Percentiles rank a stretch among this genome's conserved stretches.
These are phyloP conservation scores for Dactylellina leptospora DNA, from an alignment of 2,329 filamentous ascomycete genomes.

Conservation along the genomic window DNA sequence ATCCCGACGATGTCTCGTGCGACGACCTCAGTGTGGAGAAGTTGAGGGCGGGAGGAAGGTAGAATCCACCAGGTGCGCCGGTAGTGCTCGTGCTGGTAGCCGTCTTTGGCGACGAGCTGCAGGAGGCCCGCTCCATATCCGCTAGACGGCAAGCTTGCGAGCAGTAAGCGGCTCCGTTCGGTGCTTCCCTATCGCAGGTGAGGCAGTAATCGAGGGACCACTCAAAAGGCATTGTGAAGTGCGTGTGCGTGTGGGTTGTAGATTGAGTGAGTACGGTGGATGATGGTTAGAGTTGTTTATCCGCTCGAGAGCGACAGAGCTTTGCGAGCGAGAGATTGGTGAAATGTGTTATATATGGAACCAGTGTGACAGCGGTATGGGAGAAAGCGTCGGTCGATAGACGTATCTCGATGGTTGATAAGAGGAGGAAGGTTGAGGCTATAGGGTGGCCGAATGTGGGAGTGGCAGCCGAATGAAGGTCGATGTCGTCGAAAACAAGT, in stretches of 20 bases:
- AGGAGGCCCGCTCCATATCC: constrained; percentile 78
- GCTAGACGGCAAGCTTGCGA: constrained; percentile 80
- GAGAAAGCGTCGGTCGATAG: constrained; percentile 20
- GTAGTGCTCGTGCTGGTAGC: constrained; percentile 64
- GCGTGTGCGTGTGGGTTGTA: not conserved
- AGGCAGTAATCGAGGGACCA: constrained; percentile 96
- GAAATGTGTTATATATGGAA: constrained; percentile 4
- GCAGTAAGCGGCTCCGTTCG: constrained; percentile 52
- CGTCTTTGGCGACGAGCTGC: constrained; percentile 65
- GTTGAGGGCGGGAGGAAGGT: constrained; percentile 78
- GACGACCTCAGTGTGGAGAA: constrained; percentile 62
- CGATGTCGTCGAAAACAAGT: constrained; percentile 20
- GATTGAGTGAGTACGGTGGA: constrained; percentile 25
- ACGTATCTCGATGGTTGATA: constrained; percentile 12
- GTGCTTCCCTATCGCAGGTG: constrained; percentile 72
- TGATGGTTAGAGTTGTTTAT: constrained; percentile 17
- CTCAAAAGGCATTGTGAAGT: constrained; percentile 49
- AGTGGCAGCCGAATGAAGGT: constrained; percentile 27
- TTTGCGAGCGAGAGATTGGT: not conserved
- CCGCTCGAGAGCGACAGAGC: not conserved
- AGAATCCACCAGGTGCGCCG: constrained; percentile 64
- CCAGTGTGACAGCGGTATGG: not conserved
- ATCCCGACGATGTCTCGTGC: constrained; percentile 65
- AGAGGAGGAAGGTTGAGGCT: constrained; percentile 41
- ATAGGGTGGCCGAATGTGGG: constrained; percentile 28